Evolutionary conservation across 345 rosid species (phyloP), one percentile per base, ranked within the genome.

Genomic region (Populus pruinosa): DNA sequence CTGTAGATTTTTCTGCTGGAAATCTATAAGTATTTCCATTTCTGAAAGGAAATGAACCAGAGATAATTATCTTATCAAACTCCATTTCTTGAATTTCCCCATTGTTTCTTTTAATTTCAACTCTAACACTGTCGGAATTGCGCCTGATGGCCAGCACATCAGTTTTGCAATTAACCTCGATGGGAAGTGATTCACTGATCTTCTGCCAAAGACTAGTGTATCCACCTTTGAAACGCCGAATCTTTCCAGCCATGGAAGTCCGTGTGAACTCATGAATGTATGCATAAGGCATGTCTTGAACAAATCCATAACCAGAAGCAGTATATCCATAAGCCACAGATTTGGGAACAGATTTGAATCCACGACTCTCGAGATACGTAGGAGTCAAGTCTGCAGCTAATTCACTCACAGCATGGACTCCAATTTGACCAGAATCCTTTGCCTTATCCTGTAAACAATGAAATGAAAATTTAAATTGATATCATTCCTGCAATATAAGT

Each of bases 221-320:
- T 82, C 92, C 94, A 67, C 89, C 91, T 72, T 79, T 89, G 67
- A 90, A 85, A 31, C 92, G 90, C 20, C 87, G 75, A 39, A 90
- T 89, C 80, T 90, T 90, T 65, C 94, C 91, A 17, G 94, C 94
- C 92, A 90, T 90, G 68, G 92, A 89, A 67, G 92, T 90, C 75
- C 88, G 71, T 35, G 89, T 89, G 81, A 90, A 90, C 81, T 90
- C 94, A 65, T 90, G 94, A 55, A 90, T 70, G 74, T 87, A 90
- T 11, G 92, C 90, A 56, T 89, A 89, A 38, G 94, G 88, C 94
- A 90, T 90, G 77, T 91, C 92, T 80, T 87, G 90, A 56, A 88
- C 86, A 38, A 81, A 89, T 49, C 94, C 94, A 53, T 91, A 89
- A 8, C 94, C 92, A 10, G 94, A 91, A 81, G 94, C 94, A 27